Evolutionary conservation across 1,284 basidiomycete genomes (phyloP).

Genomic region (Austroboletus niveus): DNA sequence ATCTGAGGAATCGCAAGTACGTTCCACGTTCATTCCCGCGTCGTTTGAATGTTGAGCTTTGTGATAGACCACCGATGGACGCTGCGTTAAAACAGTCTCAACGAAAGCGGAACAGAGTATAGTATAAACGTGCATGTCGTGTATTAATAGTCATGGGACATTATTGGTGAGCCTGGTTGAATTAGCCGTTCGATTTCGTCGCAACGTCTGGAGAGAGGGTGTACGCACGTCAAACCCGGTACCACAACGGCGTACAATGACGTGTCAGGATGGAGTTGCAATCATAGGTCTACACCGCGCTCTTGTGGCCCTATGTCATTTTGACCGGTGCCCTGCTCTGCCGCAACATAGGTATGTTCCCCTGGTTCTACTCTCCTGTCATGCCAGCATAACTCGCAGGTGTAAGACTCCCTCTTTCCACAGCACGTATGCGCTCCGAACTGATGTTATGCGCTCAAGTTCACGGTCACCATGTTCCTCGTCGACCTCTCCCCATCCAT

Average conservation of each 20-base stretch:
- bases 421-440: neutral
- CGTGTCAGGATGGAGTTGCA: too few relatives aligned
- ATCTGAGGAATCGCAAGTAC: constrained; percentile 54
- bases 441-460: constrained; percentile 41
- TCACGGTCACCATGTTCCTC: constrained; percentile 82
- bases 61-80: constrained; percentile 30
- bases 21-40: constrained; percentile 20
- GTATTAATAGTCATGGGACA: constrained; percentile 13
- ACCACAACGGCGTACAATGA: too few relatives aligned
- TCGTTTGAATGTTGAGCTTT: neutral
- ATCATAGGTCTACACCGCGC: too few relatives aligned
- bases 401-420: constrained; percentile 41
- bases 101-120: constrained; percentile 47
- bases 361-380: constrained; percentile 1
- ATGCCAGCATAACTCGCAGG: constrained; percentile 79
- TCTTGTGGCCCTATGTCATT: too few relatives aligned
- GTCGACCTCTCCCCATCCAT: constrained; percentile 66
- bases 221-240: too few relatives aligned
- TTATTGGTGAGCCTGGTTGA: too few relatives aligned
- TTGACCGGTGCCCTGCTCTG: too few relatives aligned
- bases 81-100: constrained; percentile 35
- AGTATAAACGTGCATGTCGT: constrained; percentile 1
- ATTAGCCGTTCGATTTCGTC: too few relatives aligned
- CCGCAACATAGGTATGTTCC: neutral
- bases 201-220: too few relatives aligned